These are phyloP conservation scores for Gracilaria gracilis DNA, from an alignment of 23 red algal genomes.

Conservation along the genomic window DNA sequence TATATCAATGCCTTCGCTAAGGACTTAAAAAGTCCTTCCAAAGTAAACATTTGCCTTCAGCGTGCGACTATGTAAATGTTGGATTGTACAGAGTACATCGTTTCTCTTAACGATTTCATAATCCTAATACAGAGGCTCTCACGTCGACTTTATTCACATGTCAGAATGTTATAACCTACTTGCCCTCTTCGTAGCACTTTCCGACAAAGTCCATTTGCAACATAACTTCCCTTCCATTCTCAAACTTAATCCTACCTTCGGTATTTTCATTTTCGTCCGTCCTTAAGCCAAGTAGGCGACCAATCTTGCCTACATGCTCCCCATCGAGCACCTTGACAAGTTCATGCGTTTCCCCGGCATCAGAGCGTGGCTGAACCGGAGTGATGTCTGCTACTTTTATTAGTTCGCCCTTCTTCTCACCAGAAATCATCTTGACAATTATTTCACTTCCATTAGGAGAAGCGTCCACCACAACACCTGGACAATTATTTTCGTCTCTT, in stretches of 20 bases:
- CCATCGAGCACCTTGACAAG: constrained; percentile 74
- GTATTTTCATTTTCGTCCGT: constrained; percentile 26
- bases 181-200: constrained; percentile 59
- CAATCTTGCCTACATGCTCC: constrained; percentile 37
- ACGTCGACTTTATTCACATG: constrained; percentile 12
- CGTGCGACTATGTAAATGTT: constrained; percentile 1
- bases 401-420: constrained; percentile 42
- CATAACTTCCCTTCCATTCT: constrained; percentile 29
- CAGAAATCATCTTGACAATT: constrained; percentile 50
- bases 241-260: constrained; percentile 58
- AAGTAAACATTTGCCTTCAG: constrained; percentile 14
- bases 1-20: neutral
- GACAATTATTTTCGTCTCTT: neutral
- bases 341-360: constrained; percentile 40
- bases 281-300: constrained; percentile 35
- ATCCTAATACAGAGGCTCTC: neutral
- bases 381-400: constrained; percentile 46
- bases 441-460: constrained; percentile 46
- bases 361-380: constrained; percentile 68
- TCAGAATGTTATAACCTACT: constrained; percentile 37
- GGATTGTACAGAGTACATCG: neutral
- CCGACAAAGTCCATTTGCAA: constrained; percentile 57
- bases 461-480: constrained; percentile 54
- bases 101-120: neutral
- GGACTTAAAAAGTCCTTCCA: neutral